phyloP scores from a whole-genome alignment of 495 filamentous ascomycete species.

The Chaetomidium leptoderma region DNA sequence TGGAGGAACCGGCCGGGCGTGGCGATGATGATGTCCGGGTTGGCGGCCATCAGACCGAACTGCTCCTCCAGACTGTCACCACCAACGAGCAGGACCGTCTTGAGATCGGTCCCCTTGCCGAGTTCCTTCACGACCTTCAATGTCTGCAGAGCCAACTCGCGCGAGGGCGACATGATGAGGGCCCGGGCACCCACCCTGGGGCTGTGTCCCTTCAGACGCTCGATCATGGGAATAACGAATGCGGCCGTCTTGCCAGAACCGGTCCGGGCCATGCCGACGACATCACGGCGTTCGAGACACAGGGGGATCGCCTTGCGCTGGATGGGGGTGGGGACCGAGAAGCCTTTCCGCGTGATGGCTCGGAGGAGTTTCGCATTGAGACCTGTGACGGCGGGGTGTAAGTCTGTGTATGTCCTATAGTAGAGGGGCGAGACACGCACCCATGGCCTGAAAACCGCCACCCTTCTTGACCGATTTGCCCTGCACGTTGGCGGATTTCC shows the following conservation, averaged over 20 bases:
- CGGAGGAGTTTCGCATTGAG: constrained; percentile 76
- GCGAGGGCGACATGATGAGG: constrained; percentile 81
- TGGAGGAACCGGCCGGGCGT: constrained; percentile 95
- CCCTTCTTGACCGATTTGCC: constrained; percentile 85
- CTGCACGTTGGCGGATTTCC: constrained; percentile 76
- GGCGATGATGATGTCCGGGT: constrained; percentile 94
- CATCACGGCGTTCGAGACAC: constrained; percentile 80
- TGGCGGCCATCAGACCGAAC: constrained; percentile 84
- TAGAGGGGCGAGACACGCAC: constrained; percentile 32
- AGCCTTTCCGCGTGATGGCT: constrained; percentile 88
- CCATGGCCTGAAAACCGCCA: constrained; percentile 96
- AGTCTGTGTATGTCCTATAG: background rate
- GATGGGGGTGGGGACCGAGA: constrained; percentile 92
- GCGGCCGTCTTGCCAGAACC: constrained; percentile 96
- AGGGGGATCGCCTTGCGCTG: constrained; percentile 94
- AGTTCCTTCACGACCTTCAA: constrained; percentile 95
- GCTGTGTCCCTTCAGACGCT: constrained; percentile 87
- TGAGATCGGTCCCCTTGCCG: constrained; percentile 82
- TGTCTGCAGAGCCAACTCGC: constrained; percentile 92
- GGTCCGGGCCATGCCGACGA: constrained; percentile 95
- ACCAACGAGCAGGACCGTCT: constrained; percentile 82
- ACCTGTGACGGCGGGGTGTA: constrained; percentile 39
- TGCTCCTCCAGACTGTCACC: constrained; percentile 96
- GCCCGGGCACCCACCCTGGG: constrained; percentile 77
- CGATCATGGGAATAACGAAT: constrained; percentile 97